phyloP scores from a whole-genome alignment of 805 yeast species.

The Yamadazyma scolyti region DNA sequence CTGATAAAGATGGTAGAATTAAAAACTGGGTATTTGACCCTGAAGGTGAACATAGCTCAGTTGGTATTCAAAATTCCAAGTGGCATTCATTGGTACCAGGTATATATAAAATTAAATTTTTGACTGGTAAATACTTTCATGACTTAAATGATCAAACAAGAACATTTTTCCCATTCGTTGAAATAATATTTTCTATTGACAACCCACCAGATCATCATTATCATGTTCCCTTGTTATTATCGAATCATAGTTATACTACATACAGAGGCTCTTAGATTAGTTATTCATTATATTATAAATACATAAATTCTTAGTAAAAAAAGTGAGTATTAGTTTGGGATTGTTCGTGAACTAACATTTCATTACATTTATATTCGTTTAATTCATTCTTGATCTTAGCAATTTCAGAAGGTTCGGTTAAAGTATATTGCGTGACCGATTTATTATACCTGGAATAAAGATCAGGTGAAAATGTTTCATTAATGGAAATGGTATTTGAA shows the following conservation, averaged over 20 bases:
- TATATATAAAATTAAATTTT: constrained; percentile 70
- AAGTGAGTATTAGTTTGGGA: constrained; percentile 64
- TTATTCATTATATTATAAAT: constrained; percentile 1
- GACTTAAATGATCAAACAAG: constrained; percentile 25
- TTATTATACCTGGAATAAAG: constrained; percentile 54
- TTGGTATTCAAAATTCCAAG: constrained; percentile 9
- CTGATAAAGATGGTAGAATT: constrained; percentile 81
- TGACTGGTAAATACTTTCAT: constrained; percentile 64
- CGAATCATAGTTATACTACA: constrained; percentile 86
- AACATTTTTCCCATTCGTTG: constrained; percentile 86
- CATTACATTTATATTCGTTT: constrained; percentile 58
- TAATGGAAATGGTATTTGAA: constrained; percentile 44
- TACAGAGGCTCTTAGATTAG: constrained; percentile 69
- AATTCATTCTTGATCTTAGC: constrained; percentile 60
- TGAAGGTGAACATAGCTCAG: constrained; percentile 22
- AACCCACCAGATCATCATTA: constrained; percentile 75
- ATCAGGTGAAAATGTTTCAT: constrained; percentile 50
- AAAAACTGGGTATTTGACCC: constrained; percentile 59
- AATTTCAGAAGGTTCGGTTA: constrained; percentile 48
- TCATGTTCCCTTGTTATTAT: constrained; percentile 81
- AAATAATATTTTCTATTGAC: constrained; percentile 66
- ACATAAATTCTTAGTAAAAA: constrained; percentile 37
- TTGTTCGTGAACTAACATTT: constrained; percentile 65
- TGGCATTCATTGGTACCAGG: constrained; percentile 59
- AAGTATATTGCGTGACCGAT: constrained; percentile 47